phyloP scores from a whole-genome alignment of 495 filamentous ascomycete genomes.

The Penicillium fimorum region DNA sequence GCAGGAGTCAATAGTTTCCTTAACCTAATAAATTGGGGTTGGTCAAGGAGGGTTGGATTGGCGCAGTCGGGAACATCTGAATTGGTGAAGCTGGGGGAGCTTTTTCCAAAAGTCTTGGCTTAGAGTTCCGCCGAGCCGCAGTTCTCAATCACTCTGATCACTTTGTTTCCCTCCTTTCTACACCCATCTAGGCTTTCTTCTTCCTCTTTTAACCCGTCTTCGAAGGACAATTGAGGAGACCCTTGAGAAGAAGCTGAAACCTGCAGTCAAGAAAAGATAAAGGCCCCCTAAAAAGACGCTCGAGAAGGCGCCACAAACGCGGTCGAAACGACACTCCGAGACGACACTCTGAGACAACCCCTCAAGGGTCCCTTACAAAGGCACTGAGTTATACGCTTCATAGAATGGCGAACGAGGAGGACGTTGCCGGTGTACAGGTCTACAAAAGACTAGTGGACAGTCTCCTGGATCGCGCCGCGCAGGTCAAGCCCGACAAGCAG shows the following conservation, averaged over 20 bases:
- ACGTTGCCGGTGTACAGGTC: constrained; percentile 54
- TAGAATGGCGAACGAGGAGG: constrained; percentile 49
- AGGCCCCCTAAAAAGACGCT: not conserved
- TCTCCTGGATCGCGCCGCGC: constrained; percentile 62
- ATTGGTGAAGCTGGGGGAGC: constrained; percentile 26
- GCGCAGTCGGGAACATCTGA: constrained; percentile 29
- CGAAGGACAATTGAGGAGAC: not conserved
- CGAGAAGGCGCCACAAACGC: not conserved
- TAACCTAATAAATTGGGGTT: constrained; percentile 27
- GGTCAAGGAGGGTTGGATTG: constrained; percentile 32
- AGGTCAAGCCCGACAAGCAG: constrained; percentile 60
- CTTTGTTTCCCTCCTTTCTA: constrained; percentile 4
- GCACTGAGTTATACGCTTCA: not conserved
- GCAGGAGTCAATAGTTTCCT: constrained; percentile 36
- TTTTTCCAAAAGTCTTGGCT: constrained; percentile 32
- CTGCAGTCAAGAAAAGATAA: not conserved
- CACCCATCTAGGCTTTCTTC: not conserved
- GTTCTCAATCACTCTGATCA: constrained; percentile 11
- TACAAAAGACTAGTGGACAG: constrained; percentile 56
- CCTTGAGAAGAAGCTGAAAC: not conserved
- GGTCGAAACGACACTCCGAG: not conserved
- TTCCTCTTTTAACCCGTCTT: not conserved
- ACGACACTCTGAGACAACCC: not conserved
- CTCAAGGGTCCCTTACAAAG: too few species aligned
- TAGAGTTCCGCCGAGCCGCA: constrained; percentile 31